Percentiles rank a stretch among this genome's conserved stretches.
Evolutionary conservation across 1,139 yeast species (phyloP).

Genomic region (Waltiozyma sp.): DNA sequence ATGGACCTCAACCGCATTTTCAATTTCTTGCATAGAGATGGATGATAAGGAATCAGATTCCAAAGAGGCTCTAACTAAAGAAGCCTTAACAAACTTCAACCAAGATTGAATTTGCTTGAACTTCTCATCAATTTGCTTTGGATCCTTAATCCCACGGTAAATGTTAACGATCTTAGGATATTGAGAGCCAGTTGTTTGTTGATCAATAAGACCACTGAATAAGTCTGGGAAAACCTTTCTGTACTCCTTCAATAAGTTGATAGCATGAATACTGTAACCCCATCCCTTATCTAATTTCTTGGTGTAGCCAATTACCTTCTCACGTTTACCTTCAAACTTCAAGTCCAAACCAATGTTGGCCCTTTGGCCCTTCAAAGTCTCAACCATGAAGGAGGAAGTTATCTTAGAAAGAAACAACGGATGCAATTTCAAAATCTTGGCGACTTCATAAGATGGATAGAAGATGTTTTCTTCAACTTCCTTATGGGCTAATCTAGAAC

Average conservation of each 20-base stretch:
- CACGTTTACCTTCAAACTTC: slow-evolving; percentile 69
- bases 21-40: slow-evolving; percentile 58
- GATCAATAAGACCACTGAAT: slow-evolving; percentile 29
- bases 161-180: slow-evolving; percentile 34
- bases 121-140: slow-evolving; percentile 32
- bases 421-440: slow-evolving; percentile 45
- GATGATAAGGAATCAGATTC: slow-evolving; percentile 74
- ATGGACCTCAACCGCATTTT: slow-evolving; percentile 44
- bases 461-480: slow-evolving; percentile 52
- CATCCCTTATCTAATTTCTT: slow-evolving; percentile 59
- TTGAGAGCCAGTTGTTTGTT: slow-evolving; percentile 19
- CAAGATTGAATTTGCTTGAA: slow-evolving; percentile 40
- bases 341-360: slow-evolving; percentile 77
- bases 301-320: slow-evolving; percentile 83
- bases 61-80: slow-evolving; percentile 54
- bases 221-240: slow-evolving; percentile 49
- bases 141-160: slow-evolving; percentile 20
- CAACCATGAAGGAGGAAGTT: slow-evolving; percentile 62
- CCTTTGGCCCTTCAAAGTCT: slow-evolving; percentile 39
- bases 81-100: slow-evolving; percentile 45
- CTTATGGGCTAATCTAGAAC: slow-evolving; percentile 42
- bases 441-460: slow-evolving; percentile 56
- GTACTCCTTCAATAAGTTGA: slow-evolving; percentile 55
- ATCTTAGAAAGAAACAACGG: slow-evolving; percentile 65
- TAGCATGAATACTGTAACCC: slow-evolving; percentile 76